Percentiles rank a stretch among this genome's conserved stretches.
These are phyloP conservation scores for Dipteronia sinensis DNA, from an alignment of 345 rosid genomes.

Conservation along the genomic window DNA sequence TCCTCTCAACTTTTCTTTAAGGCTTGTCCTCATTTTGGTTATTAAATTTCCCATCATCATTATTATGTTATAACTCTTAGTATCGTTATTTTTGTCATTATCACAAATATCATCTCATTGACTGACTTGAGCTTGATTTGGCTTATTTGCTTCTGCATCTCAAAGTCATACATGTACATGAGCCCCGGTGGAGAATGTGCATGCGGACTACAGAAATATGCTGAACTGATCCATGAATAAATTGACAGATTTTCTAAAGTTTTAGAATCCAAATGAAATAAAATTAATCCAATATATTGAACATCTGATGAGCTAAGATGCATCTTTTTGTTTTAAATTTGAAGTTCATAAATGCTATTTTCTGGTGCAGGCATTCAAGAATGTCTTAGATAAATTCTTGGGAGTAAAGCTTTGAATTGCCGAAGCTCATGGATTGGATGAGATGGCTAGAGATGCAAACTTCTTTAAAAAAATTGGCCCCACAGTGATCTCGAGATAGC, in stretches of 20 bases:
- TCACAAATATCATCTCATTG: conserved; percentile 18
- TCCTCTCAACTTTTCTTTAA: conserved; percentile 25
- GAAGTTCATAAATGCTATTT: conserved; percentile 4
- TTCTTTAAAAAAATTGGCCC: conserved; percentile 35
- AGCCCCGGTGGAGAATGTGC: not conserved
- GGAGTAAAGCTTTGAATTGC: conserved; percentile 47
- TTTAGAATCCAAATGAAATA: conserved; percentile 18
- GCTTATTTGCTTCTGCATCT: conserved; percentile 25
- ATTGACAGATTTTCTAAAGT: conserved; percentile 16
- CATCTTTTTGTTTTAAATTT: not conserved
- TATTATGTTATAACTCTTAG: not conserved
- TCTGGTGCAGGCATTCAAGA: conserved; percentile 64
- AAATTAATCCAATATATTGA: conserved; percentile 3
- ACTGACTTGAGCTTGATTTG: conserved; percentile 13
- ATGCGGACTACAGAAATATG: conserved; percentile 24
- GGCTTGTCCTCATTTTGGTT: conserved; percentile 29
- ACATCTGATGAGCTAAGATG: conserved; percentile 14
- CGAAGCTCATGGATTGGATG: conserved; percentile 28
- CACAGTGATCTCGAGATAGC: conserved; percentile 21
- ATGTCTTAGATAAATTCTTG: conserved; percentile 59
- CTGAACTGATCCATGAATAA: conserved; percentile 10
- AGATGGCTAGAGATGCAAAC: conserved; percentile 26
- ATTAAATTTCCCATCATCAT: conserved; percentile 10
- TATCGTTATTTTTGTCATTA: not conserved
- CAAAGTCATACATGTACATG: conserved; percentile 1